Evolutionary conservation across 164 flowering plant species (phyloP).

Genomic region (Nymphaea thermarum): DNA sequence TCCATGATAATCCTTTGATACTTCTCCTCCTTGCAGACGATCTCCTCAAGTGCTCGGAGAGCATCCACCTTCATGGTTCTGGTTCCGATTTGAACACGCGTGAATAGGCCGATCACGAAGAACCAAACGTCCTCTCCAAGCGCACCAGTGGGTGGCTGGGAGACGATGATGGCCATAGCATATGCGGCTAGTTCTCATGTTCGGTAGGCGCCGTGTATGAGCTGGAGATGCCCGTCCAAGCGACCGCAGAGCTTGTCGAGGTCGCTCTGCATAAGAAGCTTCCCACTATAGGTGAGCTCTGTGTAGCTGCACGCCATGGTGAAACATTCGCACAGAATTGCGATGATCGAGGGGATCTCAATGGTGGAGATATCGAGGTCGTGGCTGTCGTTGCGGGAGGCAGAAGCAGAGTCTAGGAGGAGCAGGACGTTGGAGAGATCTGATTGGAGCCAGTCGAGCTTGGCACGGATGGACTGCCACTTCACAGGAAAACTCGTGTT

Average conservation of each 20-base stretch:
- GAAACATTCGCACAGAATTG: slow-evolving; percentile 30
- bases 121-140: slow-evolving; percentile 61
- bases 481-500: slow-evolving; percentile 31
- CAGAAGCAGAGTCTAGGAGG: slow-evolving; percentile 16
- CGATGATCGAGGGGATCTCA: slow-evolving; percentile 17
- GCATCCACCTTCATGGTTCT: slow-evolving; percentile 56
- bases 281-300: slow-evolving; percentile 63
- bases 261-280: slow-evolving; percentile 95
- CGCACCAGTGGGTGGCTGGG: slow-evolving; percentile 47
- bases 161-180: slow-evolving; percentile 54
- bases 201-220: slow-evolving; percentile 34
- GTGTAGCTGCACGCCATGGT: slow-evolving; percentile 50
- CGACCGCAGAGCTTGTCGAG: slow-evolving; percentile 42
- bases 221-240: slow-evolving; percentile 37
- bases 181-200: slow-evolving; percentile 32
- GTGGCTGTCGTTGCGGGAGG: slow-evolving; percentile 27
- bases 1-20: slow-evolving; percentile 47
- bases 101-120: slow-evolving; percentile 50
- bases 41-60: slow-evolving; percentile 27
- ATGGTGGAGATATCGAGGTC: too few species aligned
- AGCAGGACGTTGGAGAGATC: slow-evolving; percentile 12
- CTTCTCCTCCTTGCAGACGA: slow-evolving; percentile 48
- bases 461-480: slow-evolving; percentile 61
- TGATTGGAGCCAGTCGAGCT: slow-evolving; percentile 62
- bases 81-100: slow-evolving; percentile 69